Conservation (phyloP, 192 early-diverging fungal species). For the Backusella tuberculispora region DNA sequence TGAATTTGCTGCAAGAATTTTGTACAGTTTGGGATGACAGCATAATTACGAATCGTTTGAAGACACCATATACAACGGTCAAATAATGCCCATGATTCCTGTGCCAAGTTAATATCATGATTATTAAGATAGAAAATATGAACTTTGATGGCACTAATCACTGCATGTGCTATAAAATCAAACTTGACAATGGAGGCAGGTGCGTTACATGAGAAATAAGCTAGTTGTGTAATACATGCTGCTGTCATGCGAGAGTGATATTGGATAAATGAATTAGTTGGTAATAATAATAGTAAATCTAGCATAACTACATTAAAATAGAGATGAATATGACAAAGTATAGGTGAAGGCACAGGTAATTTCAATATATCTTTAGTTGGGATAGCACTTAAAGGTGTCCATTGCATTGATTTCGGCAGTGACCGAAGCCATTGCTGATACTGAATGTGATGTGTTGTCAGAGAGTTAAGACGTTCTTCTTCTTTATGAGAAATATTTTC, state of each 20-base stretch:
- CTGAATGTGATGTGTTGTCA: not conserved
- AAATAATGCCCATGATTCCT: conserved; percentile 20
- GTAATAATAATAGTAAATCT: not conserved
- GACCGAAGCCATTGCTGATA: conserved; percentile 15
- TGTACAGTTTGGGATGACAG: conserved; percentile 17
- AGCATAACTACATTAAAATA: conserved; percentile 5
- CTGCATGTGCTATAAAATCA: conserved; percentile 11
- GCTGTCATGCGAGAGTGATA: conserved; percentile 10
- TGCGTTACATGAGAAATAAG: conserved; percentile 15
- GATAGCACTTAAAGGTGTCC: conserved; percentile 1
- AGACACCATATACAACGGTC: conserved; percentile 21
- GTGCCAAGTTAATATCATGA: conserved; percentile 1
- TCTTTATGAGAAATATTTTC: not conserved
- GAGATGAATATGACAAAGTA: not conserved
- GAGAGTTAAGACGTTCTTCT: not conserved
- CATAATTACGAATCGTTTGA: conserved; percentile 15
- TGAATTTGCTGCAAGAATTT: conserved; percentile 28
- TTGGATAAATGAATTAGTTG: not conserved
- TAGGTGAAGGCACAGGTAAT: conserved; percentile 2
- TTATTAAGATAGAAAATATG: conserved; percentile 12
- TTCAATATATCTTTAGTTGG: conserved; percentile 2
- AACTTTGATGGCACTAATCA: conserved; percentile 15
- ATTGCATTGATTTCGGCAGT: not conserved
- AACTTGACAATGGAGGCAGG: conserved; percentile 19
- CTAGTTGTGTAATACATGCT: conserved; percentile 17